These are phyloP conservation scores for Podila clonocystis DNA, from an alignment of 192 early-diverging fungal genomes.

Conservation along the genomic window DNA sequence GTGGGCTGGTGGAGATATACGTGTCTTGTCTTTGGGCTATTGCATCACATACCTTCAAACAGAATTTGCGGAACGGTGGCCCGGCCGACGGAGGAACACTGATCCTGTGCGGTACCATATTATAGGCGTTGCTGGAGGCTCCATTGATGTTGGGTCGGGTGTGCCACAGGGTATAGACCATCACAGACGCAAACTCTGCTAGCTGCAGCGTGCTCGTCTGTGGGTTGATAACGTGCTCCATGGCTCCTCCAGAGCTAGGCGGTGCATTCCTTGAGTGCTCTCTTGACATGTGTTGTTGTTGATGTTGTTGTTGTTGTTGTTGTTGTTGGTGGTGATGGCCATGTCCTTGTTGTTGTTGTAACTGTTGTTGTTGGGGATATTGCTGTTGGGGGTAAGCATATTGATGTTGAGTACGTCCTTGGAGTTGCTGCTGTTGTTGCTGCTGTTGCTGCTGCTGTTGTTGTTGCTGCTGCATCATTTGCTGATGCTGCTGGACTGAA, in stretches of 20 bases:
- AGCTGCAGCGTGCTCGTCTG: conserved; percentile 47
- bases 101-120: conserved; percentile 50
- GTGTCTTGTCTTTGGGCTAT: not conserved
- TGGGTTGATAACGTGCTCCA: conserved; percentile 42
- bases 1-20: not conserved
- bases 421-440: not conserved
- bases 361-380: conserved; percentile 20
- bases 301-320: conserved; percentile 12
- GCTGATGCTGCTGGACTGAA: conserved; percentile 1
- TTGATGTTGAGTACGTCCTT: not conserved
- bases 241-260: conserved; percentile 20
- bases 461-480: not conserved
- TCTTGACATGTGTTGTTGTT: conserved; percentile 9
- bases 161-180: conserved; percentile 55
- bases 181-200: conserved; percentile 51
- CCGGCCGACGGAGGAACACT: conserved; percentile 47
- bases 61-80: conserved; percentile 46
- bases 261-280: conserved; percentile 10
- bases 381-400: not conserved
- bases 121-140: conserved; percentile 51
- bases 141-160: conserved; percentile 53
- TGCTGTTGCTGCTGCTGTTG: not conserved
- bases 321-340: conserved; percentile 10
- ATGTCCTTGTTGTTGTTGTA: conserved; percentile 17
- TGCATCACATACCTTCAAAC: conserved; percentile 35